Conservation (phyloP, 345 rosid genomes). For the Ricinus communis region DNA sequence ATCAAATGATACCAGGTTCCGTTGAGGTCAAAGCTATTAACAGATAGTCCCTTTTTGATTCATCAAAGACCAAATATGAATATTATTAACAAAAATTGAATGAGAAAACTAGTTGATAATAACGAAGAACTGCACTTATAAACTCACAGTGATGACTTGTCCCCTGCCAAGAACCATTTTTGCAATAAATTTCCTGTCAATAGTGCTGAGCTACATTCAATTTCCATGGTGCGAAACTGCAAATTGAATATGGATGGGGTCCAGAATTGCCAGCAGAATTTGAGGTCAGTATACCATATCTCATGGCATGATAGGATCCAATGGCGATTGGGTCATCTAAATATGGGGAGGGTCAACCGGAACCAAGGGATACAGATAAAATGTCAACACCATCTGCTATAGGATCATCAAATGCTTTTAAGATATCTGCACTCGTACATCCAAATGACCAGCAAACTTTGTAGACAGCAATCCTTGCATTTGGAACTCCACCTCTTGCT, state of each 20-base stretch:
- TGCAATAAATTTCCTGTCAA: conserved; percentile 35
- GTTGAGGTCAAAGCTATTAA: conserved; percentile 17
- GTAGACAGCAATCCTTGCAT: conserved; percentile 37
- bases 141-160: background rate
- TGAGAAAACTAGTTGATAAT: background rate
- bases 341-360: background rate
- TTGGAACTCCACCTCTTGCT: conserved; percentile 39
- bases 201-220: conserved; percentile 36
- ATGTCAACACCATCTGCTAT: conserved; percentile 38
- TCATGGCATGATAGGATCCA: conserved; percentile 44
- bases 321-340: conserved; percentile 26
- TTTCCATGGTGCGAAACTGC: conserved; percentile 37
- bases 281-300: conserved; percentile 34
- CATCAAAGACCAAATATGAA: background rate
- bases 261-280: conserved; percentile 39
- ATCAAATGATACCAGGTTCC: conserved; percentile 26
- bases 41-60: conserved; percentile 17
- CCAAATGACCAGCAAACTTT: conserved; percentile 38
- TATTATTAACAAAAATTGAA: background rate
- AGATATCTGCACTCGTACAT: conserved; percentile 29
- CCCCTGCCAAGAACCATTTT: conserved; percentile 32
- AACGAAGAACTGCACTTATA: conserved; percentile 11
- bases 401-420: conserved; percentile 37
- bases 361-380: conserved; percentile 29
- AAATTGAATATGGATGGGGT: conserved; percentile 12